A percentile compares a stretch with the other conserved stretches of the same genome.
Evolutionary conservation across 805 yeast genomes (phyloP).

Genomic region (Jamesozyma hellenica): DNA sequence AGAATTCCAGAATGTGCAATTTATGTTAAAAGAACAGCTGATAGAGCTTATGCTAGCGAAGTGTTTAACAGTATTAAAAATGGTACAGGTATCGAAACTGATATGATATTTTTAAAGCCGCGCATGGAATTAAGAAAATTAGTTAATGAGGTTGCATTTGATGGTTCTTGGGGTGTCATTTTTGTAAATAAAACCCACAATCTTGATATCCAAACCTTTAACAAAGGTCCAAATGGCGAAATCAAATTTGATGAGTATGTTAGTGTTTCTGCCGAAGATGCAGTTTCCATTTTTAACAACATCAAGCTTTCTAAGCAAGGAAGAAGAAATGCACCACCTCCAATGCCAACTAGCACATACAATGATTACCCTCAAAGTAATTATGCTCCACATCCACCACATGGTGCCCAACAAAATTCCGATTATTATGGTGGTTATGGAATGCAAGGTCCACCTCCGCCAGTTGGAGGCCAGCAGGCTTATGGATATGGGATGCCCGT

Average conservation of each 20-base stretch:
- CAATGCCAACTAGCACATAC: neutral
- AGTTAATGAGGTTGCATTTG: conserved; percentile 68
- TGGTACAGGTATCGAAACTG: conserved; percentile 33
- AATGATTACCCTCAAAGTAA: conserved; percentile 3
- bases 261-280: conserved; percentile 54
- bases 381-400: conserved; percentile 7
- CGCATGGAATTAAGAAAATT: conserved; percentile 36
- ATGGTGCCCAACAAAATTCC: conserved; percentile 8
- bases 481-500: conserved; percentile 12
- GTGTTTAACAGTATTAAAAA: conserved; percentile 33
- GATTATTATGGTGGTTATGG: conserved; percentile 6
- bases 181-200: conserved; percentile 44
- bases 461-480: conserved; percentile 13
- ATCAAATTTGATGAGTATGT: conserved; percentile 78
- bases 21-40: conserved; percentile 38
- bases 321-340: conserved; percentile 1
- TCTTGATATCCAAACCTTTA: conserved; percentile 66
- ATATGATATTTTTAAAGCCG: conserved; percentile 35
- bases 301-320: conserved; percentile 17
- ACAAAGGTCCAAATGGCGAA: conserved; percentile 57
- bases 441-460: conserved; percentile 4
- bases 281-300: conserved; percentile 36
- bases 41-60: conserved; percentile 34
- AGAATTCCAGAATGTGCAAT: conserved; percentile 38
- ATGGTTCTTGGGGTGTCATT: conserved; percentile 65